Percentiles rank a stretch among this genome's conserved stretches.
These are phyloP conservation scores for Yarrowia hollandica DNA, from an alignment of 805 yeast genomes.

Conservation along the genomic window DNA sequence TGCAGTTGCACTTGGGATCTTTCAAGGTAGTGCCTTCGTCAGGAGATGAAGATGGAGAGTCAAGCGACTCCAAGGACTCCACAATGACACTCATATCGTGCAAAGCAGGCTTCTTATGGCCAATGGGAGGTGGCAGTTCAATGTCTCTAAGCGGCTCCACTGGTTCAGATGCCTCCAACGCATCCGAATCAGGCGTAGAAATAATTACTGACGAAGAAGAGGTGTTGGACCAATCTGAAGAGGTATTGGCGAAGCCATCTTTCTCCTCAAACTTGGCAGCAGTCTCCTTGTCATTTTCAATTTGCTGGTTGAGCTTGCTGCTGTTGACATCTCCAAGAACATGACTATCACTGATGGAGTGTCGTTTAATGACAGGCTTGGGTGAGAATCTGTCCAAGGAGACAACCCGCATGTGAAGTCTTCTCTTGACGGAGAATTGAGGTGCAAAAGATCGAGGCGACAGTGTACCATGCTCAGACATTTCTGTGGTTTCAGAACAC, in stretches of 20 bases:
- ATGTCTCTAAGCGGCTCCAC: slow-evolving; percentile 2
- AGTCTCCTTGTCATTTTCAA: not conserved
- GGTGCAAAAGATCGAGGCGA: not conserved
- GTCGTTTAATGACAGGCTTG: slow-evolving; percentile 22
- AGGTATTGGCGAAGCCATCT: slow-evolving; percentile 1
- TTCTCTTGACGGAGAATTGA: slow-evolving; percentile 10
- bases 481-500: slow-evolving; percentile 12
- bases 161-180: slow-evolving; percentile 4
- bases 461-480: slow-evolving; percentile 3
- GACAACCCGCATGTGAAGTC: slow-evolving; percentile 15
- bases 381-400: slow-evolving; percentile 23
- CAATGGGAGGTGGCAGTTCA: not conserved
- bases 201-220: slow-evolving; percentile 10
- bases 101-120: not conserved
- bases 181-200: not conserved
- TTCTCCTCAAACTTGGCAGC: not conserved
- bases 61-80: slow-evolving; percentile 1
- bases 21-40: not conserved
- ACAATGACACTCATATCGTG: slow-evolving; percentile 15
- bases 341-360: not conserved
- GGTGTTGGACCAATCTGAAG: slow-evolving; percentile 16
- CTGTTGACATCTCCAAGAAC: not conserved
- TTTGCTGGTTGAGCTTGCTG: slow-evolving; percentile 8
- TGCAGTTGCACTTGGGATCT: slow-evolving; percentile 2
- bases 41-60: not conserved